These are phyloP conservation scores for Pleurotus tuber-regium DNA, from an alignment of 768 basidiomycete species.

Conservation along the genomic window DNA sequence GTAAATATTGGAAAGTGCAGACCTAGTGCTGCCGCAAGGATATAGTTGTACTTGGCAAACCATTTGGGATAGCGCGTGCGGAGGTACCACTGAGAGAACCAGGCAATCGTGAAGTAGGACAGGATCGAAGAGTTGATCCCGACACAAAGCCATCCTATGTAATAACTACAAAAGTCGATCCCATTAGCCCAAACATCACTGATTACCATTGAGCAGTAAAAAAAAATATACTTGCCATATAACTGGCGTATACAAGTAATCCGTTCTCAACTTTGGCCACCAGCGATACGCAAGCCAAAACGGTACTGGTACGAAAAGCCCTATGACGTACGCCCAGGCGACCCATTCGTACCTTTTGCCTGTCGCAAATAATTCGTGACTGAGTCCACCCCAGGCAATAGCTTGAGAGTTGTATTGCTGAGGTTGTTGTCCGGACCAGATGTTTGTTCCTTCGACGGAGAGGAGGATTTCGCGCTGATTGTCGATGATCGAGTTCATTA, in stretches of 20 bases:
- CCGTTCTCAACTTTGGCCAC: slow-evolving; percentile 42
- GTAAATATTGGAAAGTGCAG: too few relatives aligned
- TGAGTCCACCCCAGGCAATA: slow-evolving; percentile 47
- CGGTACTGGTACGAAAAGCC: slow-evolving; percentile 49
- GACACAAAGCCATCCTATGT: slow-evolving; percentile 47
- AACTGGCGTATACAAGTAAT: slow-evolving; percentile 47
- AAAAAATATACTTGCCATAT: slow-evolving; percentile 30
- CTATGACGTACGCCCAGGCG: slow-evolving; percentile 44
- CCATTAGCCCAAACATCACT: too few relatives aligned
- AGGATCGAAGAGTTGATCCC: slow-evolving; percentile 47
- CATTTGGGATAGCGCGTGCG: slow-evolving; percentile 43
- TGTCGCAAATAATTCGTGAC: slow-evolving; percentile 40
- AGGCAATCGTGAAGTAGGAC: slow-evolving; percentile 39
- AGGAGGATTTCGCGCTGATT: slow-evolving; percentile 48
- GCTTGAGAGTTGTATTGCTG: slow-evolving; percentile 53
- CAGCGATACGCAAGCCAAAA: slow-evolving; percentile 47
- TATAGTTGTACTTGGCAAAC: slow-evolving; percentile 44
- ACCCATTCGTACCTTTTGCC: slow-evolving; percentile 50
- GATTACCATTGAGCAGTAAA: not conserved
- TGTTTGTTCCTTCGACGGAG: slow-evolving; percentile 54
- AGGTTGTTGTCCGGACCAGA: slow-evolving; percentile 47
- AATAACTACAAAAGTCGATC: slow-evolving; percentile 29
- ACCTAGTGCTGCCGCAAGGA: slow-evolving; percentile 37
- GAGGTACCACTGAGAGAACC: slow-evolving; percentile 46
- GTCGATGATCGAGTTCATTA: slow-evolving; percentile 60